Conservation (phyloP, 257 asterid species). For the Salvia rosmarinus region DNA sequence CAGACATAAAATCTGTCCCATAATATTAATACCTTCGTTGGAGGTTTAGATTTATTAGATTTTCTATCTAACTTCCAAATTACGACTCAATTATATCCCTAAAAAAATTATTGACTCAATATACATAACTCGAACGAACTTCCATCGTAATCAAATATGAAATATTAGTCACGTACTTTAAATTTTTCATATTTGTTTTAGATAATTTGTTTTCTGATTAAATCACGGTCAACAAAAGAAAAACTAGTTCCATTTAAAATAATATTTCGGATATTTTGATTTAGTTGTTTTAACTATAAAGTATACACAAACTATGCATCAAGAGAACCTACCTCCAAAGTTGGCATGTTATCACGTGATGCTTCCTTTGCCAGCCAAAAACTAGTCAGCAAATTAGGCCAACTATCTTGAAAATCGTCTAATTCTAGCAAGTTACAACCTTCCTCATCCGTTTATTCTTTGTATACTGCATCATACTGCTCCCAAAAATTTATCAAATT, state of each 20-base stretch:
- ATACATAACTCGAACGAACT: background rate
- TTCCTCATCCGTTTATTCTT: too few relatives aligned
- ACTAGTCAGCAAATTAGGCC: slow-evolving; percentile 37
- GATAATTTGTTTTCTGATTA: too few relatives aligned
- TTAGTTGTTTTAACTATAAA: background rate
- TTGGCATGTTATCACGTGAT: slow-evolving; percentile 36
- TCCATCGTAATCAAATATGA: too few relatives aligned
- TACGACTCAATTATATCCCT: too few relatives aligned
- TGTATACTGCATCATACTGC: too few relatives aligned
- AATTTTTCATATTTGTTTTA: too few relatives aligned
- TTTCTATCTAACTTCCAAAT: background rate
- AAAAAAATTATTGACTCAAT: too few relatives aligned
- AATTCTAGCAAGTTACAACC: too few relatives aligned
- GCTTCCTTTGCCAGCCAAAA: slow-evolving; percentile 18
- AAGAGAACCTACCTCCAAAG: slow-evolving; percentile 14
- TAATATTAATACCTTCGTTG: background rate
- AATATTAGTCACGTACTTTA: too few relatives aligned
- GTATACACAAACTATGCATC: background rate
- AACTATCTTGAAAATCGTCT: slow-evolving; percentile 24
- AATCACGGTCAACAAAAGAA: too few relatives aligned
- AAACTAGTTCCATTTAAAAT: background rate
- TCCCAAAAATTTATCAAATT: too few relatives aligned
- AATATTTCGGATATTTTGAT: background rate
- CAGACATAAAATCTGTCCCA: too few relatives aligned
- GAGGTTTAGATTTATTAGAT: background rate